Base-by-base conservation (phyloP, 2,329 filamentous ascomycete genomes). In the Penicillium brasilianum region DNA sequence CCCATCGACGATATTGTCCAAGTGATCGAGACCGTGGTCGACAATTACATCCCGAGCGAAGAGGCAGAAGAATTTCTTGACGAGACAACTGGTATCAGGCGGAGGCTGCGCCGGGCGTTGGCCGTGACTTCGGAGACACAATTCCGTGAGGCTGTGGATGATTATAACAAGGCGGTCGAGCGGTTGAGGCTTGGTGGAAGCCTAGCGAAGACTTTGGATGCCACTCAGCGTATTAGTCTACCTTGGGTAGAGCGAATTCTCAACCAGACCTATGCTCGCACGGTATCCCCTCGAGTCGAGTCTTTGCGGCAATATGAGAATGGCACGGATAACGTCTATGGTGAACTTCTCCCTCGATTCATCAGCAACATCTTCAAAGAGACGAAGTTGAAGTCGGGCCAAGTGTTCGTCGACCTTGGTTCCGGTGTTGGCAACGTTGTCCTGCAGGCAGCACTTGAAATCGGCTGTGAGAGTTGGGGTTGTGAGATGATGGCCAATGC, bases 361-460 rank as follows among this genome's bases (percentile, higher is more conserved):
- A 86, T 95, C 65, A 90, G 90, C 64, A 87, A 89, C 60, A 92
- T 98, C 61, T 88, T 99, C 68, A 86, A 88, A 68, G 86, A 92
- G 74, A 90, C 90, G 3, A 83, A 87, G 48, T 87, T 98, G 75
- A 93, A 87, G 61, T 94, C 91, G 0, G 86, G 89, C 53, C 90
- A 96, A 69, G 87, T 96, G 39, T 98, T 99, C 74, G 89, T 99
- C 61, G 95, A 99, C 73, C 84, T 99, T 14, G 95, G 95, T 52
- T 98, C 94, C 1, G 95, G 95, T 32, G 95, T 98, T 16, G 95
- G 94, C 51, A 99, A 98, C 73, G 94, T 98, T 2, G 93, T 95
- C 28, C 82, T 99, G 54, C 95, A 99, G 76, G 93, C 94, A 2
- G 95, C 95, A 0, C 85, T 99, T 20, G 92, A 99, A 76, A 88